Evolutionary conservation across 1,284 basidiomycete species (phyloP).

Genomic region (Trichosporon sp.): DNA sequence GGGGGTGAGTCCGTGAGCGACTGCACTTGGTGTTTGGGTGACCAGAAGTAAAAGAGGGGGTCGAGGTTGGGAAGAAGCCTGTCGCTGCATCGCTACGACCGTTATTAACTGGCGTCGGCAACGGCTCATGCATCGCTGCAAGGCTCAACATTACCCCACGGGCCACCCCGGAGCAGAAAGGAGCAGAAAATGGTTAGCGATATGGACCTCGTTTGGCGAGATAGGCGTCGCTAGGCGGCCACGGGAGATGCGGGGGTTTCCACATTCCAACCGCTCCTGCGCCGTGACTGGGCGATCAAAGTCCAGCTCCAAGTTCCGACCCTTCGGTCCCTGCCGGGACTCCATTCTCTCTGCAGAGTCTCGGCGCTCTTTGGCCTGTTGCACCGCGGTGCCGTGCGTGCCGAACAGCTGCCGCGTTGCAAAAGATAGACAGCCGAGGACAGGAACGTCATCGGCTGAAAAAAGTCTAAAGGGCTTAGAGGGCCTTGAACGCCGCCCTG

Average conservation of each 20-base stretch:
- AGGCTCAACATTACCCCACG: neutral
- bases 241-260: neutral
- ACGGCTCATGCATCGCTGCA: neutral
- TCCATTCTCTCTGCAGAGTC: too few relatives aligned
- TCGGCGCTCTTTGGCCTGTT: neutral
- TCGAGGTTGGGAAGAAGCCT: neutral
- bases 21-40: neutral
- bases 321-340: neutral
- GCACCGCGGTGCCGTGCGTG: neutral
- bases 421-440: neutral
- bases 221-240: neutral
- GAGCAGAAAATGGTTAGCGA: neutral
- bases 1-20: neutral
- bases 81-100: neutral
- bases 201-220: neutral
- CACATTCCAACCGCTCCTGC: neutral
- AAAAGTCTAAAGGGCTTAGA: too few relatives aligned
- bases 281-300: neutral
- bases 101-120: neutral
- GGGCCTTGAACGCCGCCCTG: neutral
- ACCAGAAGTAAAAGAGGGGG: neutral
- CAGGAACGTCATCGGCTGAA: neutral
- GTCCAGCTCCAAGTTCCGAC: neutral
- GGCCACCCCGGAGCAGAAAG: neutral
- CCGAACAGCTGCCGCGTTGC: neutral